Conservation (phyloP, 2,329 filamentous ascomycete genomes). For the Ambrosiella cleistominuta region DNA sequence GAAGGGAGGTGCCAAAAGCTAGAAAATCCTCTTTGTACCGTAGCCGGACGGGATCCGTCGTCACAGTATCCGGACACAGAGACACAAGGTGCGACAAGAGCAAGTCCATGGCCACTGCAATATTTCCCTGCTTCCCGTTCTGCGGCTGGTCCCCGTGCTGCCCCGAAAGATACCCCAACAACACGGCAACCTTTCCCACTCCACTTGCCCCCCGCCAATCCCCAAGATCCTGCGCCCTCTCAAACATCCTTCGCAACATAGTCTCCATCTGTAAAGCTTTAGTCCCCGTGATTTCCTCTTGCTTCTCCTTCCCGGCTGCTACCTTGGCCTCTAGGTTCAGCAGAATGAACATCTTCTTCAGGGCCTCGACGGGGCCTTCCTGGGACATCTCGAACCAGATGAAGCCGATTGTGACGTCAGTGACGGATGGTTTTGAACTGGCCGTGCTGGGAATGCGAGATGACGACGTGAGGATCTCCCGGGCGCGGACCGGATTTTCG, state of each 20-base stretch:
- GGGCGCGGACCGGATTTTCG: slow-evolving; percentile 33
- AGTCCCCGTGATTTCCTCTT: slow-evolving; percentile 18
- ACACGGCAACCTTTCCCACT: slow-evolving; percentile 42
- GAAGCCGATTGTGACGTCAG: slow-evolving; percentile 27
- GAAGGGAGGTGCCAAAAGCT: slow-evolving; percentile 47
- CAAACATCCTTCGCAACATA: slow-evolving; percentile 33
- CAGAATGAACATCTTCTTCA: too few species aligned
- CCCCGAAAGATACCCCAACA: slow-evolving; percentile 49
- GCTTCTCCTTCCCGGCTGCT: background rate
- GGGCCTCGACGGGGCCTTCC: too few species aligned
- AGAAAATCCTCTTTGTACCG: slow-evolving; percentile 44
- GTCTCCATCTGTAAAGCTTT: slow-evolving; percentile 36
- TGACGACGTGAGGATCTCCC: slow-evolving; percentile 47
- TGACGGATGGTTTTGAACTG: slow-evolving; percentile 3
- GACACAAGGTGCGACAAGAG: slow-evolving; percentile 27
- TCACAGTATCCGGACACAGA: slow-evolving; percentile 20
- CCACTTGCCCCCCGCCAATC: slow-evolving; percentile 31
- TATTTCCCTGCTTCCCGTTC: slow-evolving; percentile 34
- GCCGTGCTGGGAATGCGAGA: background rate
- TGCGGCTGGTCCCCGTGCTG: slow-evolving; percentile 25
- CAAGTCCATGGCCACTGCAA: slow-evolving; percentile 29
- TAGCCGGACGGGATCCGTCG: slow-evolving; percentile 18
- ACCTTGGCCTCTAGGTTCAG: too few species aligned
- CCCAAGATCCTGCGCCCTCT: slow-evolving; percentile 36
- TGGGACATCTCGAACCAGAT: slow-evolving; percentile 34